Base-by-base conservation (phyloP, 2,329 filamentous ascomycete genomes). In the Polytolypa hystricis region DNA sequence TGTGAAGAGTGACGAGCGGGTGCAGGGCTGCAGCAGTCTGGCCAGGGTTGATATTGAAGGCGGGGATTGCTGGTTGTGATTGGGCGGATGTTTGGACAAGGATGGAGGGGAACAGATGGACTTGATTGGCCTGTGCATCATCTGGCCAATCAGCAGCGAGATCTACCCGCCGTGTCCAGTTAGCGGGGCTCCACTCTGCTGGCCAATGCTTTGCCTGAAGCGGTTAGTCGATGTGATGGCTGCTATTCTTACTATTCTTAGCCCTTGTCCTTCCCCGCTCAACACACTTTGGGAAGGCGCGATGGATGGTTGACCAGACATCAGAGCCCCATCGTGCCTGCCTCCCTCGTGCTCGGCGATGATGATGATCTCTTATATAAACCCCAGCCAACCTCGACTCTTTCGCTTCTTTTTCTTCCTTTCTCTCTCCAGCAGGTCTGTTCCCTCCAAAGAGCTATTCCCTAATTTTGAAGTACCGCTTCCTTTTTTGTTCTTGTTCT, bases 351-450 rank as follows among this genome's bases (percentile, higher is more conserved):
- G n/a, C n/a, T n/a, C n/a, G n/a, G n/a, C n/a, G n/a, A n/a, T n/a
- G n/a, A n/a, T n/a, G n/a, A n/a, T n/a, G 23, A 25, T 8, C 33
- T 25, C 19, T 20, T 21, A n/a, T n/a, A n/a, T n/a, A n/a, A n/a
- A n/a, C n/a, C n/a, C n/a, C 25, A 10, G 11, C 26, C 11, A 21
- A 23, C 33, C 11, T 34, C 28, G 21, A 25, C 21, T 19, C 18
- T 38, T 28, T 33, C 33, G 44, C 50, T 51, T 51, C 47, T 47
- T 52, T 50, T 51, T 50, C 58, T 58, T 56, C 50, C 51, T 52
- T 52, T 53, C 54, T 62, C 62, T 72, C 73, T 65, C 67, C 66
- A 77, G 74, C 75, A 79, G 79, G 74, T 67, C 65, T 54, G 61
- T 50, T 52, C 42, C 44, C 46, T 44, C 30, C 31, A 37, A 33